phyloP scores from a whole-genome alignment of 2,329 filamentous ascomycete species.

The Colletotrichum chlorophyti region DNA sequence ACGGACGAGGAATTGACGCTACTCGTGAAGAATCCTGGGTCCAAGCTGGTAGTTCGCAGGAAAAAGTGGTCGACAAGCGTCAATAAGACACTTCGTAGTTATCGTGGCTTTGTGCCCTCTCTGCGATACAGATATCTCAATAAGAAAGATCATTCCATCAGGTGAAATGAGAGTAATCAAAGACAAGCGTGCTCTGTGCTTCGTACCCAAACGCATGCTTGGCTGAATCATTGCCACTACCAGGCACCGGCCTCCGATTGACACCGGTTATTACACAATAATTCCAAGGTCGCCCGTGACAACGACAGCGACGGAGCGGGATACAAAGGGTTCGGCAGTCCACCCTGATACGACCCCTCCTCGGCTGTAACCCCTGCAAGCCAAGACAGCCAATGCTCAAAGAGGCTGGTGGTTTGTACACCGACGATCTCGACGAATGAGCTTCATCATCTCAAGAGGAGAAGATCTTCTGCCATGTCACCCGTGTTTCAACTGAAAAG shows the following conservation, averaged over 20 bases:
- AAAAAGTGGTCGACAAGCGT: background rate
- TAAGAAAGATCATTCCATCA: too few relatives aligned
- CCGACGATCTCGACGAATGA: constrained; percentile 3
- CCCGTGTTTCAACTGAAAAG: background rate
- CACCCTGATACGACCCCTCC: constrained; percentile 1
- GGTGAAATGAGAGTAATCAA: too few relatives aligned
- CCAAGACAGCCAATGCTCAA: constrained; percentile 7
- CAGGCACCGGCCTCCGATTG: too few relatives aligned
- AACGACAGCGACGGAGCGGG: background rate
- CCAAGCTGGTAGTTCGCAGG: background rate
- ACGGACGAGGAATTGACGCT: background rate
- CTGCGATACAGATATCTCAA: too few relatives aligned
- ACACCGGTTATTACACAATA: too few relatives aligned
- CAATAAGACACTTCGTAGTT: background rate
- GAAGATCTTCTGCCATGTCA: background rate
- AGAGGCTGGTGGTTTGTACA: constrained; percentile 14
- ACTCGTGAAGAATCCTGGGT: background rate
- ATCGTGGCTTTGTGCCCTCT: too few relatives aligned
- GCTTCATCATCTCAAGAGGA: background rate
- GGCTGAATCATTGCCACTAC: too few relatives aligned
- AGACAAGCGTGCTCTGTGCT: too few relatives aligned
- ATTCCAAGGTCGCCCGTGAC: background rate
- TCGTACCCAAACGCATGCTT: too few relatives aligned
- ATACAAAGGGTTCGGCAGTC: constrained; percentile 2
- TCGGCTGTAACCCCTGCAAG: background rate